A percentile compares a stretch with the other conserved stretches of the same genome.
Conservation (phyloP, 257 asterid species). For the Cinchona pubescens region DNA sequence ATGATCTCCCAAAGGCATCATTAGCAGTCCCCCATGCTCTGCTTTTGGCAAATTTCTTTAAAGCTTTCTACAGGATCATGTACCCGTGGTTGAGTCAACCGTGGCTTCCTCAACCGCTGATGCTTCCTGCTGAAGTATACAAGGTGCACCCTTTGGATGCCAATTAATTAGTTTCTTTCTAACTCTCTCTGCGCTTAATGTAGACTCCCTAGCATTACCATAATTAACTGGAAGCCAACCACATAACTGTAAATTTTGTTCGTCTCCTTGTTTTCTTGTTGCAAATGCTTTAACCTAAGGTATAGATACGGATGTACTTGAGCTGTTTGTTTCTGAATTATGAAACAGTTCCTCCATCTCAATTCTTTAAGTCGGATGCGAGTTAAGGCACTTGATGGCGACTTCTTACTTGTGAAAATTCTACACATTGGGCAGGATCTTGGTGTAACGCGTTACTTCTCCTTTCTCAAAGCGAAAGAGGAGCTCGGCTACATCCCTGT, state of each 20-base stretch:
- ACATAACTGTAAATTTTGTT: not conserved
- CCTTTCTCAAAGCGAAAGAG: conserved; percentile 79
- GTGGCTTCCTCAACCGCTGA: conserved; percentile 93
- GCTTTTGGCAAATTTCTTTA: conserved; percentile 61
- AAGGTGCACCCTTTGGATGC: conserved; percentile 41
- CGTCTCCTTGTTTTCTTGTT: not conserved
- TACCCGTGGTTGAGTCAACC: conserved; percentile 59
- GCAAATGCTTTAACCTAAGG: not conserved
- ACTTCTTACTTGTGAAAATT: not conserved
- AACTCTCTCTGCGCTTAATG: not conserved
- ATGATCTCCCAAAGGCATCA: conserved; percentile 63
- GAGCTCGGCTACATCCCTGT: conserved; percentile 81
- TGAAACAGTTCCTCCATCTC: not conserved
- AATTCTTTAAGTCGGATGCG: not conserved
- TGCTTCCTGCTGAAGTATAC: conserved; percentile 94
- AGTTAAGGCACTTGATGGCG: not conserved
- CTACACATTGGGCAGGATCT: conserved; percentile 50
- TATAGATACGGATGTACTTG: not conserved
- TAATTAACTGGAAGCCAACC: not conserved
- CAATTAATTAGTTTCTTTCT: not conserved
- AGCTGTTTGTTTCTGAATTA: not conserved
- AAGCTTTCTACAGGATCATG: conserved; percentile 59
- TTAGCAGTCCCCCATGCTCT: conserved; percentile 71
- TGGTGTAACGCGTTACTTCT: conserved; percentile 90
- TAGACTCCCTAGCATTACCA: not conserved